Base-by-base conservation (phyloP, 1,139 yeast genomes). In the Geotrichum australiense region DNA sequence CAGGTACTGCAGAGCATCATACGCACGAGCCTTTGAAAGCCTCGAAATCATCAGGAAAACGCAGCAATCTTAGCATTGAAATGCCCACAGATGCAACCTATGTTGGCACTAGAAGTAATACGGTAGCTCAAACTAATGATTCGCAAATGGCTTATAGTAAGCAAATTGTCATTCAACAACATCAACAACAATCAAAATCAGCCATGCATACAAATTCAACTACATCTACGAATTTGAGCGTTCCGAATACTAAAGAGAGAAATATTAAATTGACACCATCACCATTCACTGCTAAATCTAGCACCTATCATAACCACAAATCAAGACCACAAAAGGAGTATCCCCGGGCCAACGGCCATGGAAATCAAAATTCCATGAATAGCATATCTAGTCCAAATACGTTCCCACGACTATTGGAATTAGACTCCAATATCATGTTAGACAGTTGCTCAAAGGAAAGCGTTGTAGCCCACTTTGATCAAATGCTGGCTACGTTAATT, bases 371-470 rank as follows among this genome's bases (percentile, higher is more conserved):
- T 16, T 29, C 32, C 18, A 29, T 29, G 32, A 15, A 7, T 7
- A 29, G n/a, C 21, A 29, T 29, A 6, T 15, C 18, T 29, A 21
- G 14, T 8, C 29, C 34, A 10, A 15, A 20, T n/a, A 22, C 21
- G 18, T 55, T 55, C 43, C 58, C 59, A 3, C 44, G 46, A 3
- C 43, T 48, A 42, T 52, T 50, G 8, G 39, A 41, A 22, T 39
- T 63, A 6, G 62, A 63, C 45, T 38, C 56, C 35, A 41, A 51
- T 11, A 50, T 59, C 25, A 47, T 63, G 39, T 50, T 61, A 24
- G 66, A 63, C 44, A 49, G 55, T 32, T 53, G 64, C 1, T 58
- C 64, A 1, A 52, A 52, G 26, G 51, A 54, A 19, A 53, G 50
- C 5, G 56, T 58, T 2, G 47, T 55, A 15, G 49, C 47, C 14